phyloP scores from a whole-genome alignment of 345 rosid species.

The Iberis pinnata region DNA sequence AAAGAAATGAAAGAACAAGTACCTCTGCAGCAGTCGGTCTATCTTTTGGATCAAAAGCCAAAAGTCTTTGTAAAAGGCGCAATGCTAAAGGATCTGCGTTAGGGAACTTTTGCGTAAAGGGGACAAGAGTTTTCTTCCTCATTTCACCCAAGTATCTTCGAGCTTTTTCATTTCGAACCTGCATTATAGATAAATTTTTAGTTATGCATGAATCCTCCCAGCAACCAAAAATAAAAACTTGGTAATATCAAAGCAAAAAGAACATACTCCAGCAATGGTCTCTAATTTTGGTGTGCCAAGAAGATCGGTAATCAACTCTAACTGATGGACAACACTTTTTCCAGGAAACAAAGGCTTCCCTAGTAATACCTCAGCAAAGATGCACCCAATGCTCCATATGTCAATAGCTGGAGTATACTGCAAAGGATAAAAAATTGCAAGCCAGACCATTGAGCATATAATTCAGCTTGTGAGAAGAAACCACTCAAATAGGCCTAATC shows the following conservation, averaged over 20 bases:
- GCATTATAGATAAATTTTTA: slow-evolving; percentile 12
- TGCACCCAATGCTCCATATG: slow-evolving; percentile 97
- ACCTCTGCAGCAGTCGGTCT: slow-evolving; percentile 92
- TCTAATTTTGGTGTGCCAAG: slow-evolving; percentile 88
- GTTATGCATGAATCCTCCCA: slow-evolving; percentile 6
- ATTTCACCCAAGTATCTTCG: slow-evolving; percentile 76
- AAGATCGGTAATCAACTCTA: slow-evolving; percentile 93
- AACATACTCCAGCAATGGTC: slow-evolving; percentile 75
- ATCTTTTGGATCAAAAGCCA: slow-evolving; percentile 97
- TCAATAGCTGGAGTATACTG: slow-evolving; percentile 99
- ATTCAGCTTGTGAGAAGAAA: too few species aligned
- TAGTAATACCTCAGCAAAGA: slow-evolving; percentile 87
- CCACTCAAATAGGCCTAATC: too few species aligned
- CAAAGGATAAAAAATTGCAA: slow-evolving; percentile 21
- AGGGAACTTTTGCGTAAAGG: slow-evolving; percentile 79
- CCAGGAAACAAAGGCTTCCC: slow-evolving; percentile 99
- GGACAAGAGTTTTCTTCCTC: slow-evolving; percentile 66
- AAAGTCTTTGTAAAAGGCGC: slow-evolving; percentile 63
- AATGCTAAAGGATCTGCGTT: slow-evolving; percentile 74
- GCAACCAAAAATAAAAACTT: neutral
- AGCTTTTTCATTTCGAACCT: slow-evolving; percentile 96
- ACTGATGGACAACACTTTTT: slow-evolving; percentile 91
- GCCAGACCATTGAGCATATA: slow-evolving; percentile 30
- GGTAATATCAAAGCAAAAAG: slow-evolving; percentile 15
- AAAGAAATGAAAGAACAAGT: slow-evolving; percentile 18